Percentiles rank a stretch among this genome's conserved stretches.
These are phyloP conservation scores for Saccharomycopsis sp. DNA, from an alignment of 805 yeast species.

Conservation along the genomic window DNA sequence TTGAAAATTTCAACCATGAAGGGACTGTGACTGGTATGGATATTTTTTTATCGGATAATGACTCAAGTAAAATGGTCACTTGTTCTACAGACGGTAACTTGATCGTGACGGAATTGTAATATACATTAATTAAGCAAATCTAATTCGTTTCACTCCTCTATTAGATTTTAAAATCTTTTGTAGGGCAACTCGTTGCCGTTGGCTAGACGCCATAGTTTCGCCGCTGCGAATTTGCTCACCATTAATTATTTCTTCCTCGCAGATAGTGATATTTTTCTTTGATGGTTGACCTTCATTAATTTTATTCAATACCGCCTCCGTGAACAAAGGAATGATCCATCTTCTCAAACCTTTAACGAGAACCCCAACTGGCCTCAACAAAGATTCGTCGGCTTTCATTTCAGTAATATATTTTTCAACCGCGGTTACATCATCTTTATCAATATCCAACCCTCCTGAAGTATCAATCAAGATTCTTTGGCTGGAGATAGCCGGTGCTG, in stretches of 20 bases:
- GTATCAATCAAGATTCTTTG: neutral
- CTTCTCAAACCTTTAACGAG: slow-evolving; percentile 7
- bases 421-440: neutral
- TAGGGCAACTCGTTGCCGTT: slow-evolving; percentile 1
- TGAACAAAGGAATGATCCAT: slow-evolving; percentile 36
- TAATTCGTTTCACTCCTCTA: neutral
- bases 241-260: slow-evolving; percentile 8
- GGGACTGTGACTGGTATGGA: slow-evolving; percentile 59
- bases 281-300: slow-evolving; percentile 25
- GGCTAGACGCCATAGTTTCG: too few relatives aligned
- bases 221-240: slow-evolving; percentile 6
- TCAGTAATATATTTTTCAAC: neutral
- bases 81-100: slow-evolving; percentile 52
- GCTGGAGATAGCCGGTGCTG: slow-evolving; percentile 3
- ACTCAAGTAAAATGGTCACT: slow-evolving; percentile 39
- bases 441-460: neutral
- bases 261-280: slow-evolving; percentile 14
- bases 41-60: slow-evolving; percentile 37
- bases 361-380: slow-evolving; percentile 6
- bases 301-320: slow-evolving; percentile 27
- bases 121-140: neutral
- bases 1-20: slow-evolving; percentile 51
- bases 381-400: neutral
- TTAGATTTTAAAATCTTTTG: slow-evolving; percentile 18
- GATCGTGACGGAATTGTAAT: slow-evolving; percentile 37